These are phyloP conservation scores for Dunaliella sp. DNA, from an alignment of 139 green algal species.

Conservation along the genomic window DNA sequence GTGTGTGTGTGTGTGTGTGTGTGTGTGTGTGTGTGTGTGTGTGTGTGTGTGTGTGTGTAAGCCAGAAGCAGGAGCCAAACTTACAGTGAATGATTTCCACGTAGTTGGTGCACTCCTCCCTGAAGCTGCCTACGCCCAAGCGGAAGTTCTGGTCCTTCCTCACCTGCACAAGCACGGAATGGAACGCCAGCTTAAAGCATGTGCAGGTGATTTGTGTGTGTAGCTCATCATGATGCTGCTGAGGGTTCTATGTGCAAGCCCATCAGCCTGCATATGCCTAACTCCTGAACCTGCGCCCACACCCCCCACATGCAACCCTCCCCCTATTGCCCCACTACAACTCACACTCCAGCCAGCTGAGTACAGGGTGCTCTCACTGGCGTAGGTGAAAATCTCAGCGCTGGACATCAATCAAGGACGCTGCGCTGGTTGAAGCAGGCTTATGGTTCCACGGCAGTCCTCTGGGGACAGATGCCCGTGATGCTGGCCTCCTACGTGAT, in stretches of 20 bases:
- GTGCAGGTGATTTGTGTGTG: neutral
- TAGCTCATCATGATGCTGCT: neutral
- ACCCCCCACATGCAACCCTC: neutral
- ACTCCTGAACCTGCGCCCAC: neutral
- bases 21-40: neutral
- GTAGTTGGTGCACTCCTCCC: conserved; percentile 86
- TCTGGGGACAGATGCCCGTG: too few relatives aligned
- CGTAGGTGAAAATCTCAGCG: conserved; percentile 92
- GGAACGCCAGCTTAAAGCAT: too few relatives aligned
- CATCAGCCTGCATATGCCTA: neutral
- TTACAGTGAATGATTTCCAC: conserved; percentile 83
- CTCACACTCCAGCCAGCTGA: conserved; percentile 95
- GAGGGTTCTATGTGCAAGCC: neutral
- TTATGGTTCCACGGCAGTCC: too few relatives aligned
- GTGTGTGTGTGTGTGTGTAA: neutral
- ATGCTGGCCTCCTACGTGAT: too few relatives aligned
- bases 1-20: neutral
- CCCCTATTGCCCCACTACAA: conserved; percentile 5
- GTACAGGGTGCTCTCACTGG: conserved; percentile 77
- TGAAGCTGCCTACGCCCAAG: conserved; percentile 88
- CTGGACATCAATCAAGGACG: too few relatives aligned
- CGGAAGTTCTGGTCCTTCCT: conserved; percentile 85
- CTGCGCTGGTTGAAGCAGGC: too few relatives aligned
- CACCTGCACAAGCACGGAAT: conserved; percentile 46
- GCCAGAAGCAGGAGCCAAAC: conserved; percentile 3